Evolutionary conservation across 2,329 filamentous ascomycete genomes (phyloP).

Genomic region (Nannizzia gypsea): DNA sequence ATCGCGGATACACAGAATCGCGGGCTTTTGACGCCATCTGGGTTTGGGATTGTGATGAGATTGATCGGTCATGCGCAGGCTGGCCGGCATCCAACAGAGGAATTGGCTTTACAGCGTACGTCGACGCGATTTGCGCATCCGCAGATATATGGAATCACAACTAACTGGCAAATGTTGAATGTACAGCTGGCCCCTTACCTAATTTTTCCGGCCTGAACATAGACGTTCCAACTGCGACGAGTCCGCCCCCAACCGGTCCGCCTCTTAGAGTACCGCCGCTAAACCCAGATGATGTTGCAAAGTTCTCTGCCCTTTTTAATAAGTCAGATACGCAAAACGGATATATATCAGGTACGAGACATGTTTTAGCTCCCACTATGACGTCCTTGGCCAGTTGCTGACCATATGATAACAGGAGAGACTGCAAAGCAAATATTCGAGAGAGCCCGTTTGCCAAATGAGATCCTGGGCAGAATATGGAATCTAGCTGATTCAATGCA

Average conservation of each 20-base stretch:
- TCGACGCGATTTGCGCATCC: background rate
- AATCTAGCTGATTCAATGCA: constrained; percentile 88
- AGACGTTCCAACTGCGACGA: constrained; percentile 41
- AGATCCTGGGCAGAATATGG: constrained; percentile 90
- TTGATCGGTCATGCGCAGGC: constrained; percentile 94
- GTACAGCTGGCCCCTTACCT: constrained; percentile 62
- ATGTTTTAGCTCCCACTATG: background rate
- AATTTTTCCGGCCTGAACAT: constrained; percentile 70
- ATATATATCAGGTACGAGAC: constrained; percentile 51
- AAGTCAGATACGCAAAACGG: constrained; percentile 69
- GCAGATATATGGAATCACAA: background rate
- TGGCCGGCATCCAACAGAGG: constrained; percentile 65
- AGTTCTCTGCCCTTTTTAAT: constrained; percentile 84
- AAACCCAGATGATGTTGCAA: constrained; percentile 74
- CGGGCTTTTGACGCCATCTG: constrained; percentile 80
- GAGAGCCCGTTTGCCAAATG: constrained; percentile 78
- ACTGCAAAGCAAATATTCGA: constrained; percentile 91
- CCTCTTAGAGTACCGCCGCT: constrained; percentile 81
- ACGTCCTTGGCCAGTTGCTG: constrained; percentile 4
- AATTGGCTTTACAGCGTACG: constrained; percentile 66
- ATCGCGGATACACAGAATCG: constrained; percentile 95
- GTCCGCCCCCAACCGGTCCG: constrained; percentile 39
- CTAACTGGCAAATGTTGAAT: constrained; percentile 7
- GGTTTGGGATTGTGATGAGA: constrained; percentile 84
- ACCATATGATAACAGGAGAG: constrained; percentile 46